A percentile compares a stretch with the other conserved stretches of the same genome.
These are phyloP conservation scores for Komagataella pastoris DNA, from an alignment of 805 yeast species.

Conservation along the genomic window DNA sequence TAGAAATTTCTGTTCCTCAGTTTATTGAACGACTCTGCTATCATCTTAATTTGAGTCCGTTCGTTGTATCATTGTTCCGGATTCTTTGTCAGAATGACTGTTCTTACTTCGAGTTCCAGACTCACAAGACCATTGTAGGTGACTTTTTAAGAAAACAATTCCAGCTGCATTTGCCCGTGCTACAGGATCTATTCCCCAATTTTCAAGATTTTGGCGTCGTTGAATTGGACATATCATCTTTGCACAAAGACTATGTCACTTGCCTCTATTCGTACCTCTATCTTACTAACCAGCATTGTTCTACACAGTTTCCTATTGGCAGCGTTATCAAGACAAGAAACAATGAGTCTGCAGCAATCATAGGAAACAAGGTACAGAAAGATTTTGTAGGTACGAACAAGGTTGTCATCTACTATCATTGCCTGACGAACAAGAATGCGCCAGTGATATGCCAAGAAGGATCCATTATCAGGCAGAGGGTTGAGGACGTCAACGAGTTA, in stretches of 20 bases:
- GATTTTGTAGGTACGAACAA: not conserved
- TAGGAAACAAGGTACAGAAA: not conserved
- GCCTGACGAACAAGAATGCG: slow-evolving; percentile 1
- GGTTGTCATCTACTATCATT: slow-evolving; percentile 1
- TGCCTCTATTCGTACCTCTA: not conserved
- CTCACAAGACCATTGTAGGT: not conserved
- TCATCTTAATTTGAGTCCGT: not conserved
- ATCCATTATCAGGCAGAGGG: not conserved
- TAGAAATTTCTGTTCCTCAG: not conserved
- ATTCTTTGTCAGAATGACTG: not conserved
- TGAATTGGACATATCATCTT: not conserved
- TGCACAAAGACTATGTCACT: not conserved
- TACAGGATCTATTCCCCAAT: not conserved
- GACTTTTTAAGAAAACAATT: not conserved
- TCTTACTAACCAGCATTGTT: not conserved
- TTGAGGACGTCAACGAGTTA: not conserved
- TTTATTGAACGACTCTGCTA: not conserved
- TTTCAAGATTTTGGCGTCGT: not conserved
- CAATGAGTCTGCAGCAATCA: not conserved
- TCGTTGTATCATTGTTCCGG: not conserved
- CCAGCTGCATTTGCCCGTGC: not conserved
- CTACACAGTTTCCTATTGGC: slow-evolving; percentile 1
- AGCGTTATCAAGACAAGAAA: not conserved
- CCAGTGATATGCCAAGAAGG: slow-evolving; percentile 2
- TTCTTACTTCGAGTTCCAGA: not conserved